These are phyloP conservation scores for Allium fistulosum DNA, from an alignment of 106 monocot species.

Conservation along the genomic window DNA sequence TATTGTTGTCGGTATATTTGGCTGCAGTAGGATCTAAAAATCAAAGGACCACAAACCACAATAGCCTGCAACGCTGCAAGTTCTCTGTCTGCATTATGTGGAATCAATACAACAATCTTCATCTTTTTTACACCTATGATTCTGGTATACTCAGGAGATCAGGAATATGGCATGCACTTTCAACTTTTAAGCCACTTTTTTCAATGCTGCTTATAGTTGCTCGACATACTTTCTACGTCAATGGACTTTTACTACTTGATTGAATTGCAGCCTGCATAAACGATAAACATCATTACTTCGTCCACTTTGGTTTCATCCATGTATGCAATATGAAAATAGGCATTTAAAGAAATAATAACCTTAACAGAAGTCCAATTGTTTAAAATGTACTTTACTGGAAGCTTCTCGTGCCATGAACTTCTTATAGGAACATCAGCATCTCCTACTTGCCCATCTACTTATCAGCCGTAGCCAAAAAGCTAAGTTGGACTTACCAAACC, in stretches of 20 bases:
- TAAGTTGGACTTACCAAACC: no score
- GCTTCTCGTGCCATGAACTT: conserved; percentile 76
- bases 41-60: conserved; percentile 64
- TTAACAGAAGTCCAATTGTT: conserved; percentile 52
- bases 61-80: conserved; percentile 78
- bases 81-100: conserved; percentile 55
- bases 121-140: conserved; percentile 51
- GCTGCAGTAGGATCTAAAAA: conserved; percentile 5
- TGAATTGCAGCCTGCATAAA: conserved; percentile 34
- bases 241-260: conserved; percentile 27
- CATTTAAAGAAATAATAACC: conserved; percentile 13
- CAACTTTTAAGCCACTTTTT: conserved; percentile 5
- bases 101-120: conserved; percentile 75
- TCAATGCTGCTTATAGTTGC: conserved; percentile 20
- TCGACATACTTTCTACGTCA: conserved; percentile 64
- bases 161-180: conserved; percentile 86
- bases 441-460: no score
- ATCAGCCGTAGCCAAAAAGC: no score
- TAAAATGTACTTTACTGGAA: conserved; percentile 38
- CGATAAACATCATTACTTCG: background rate
- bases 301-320: background rate
- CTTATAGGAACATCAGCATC: conserved; percentile 38
- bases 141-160: conserved; percentile 31
- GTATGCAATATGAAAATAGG: background rate
- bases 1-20: no score